Percentiles rank a stretch among this genome's conserved stretches.
These are phyloP conservation scores for Leccinum arenicola DNA, from an alignment of 768 basidiomycete genomes.

Conservation along the genomic window DNA sequence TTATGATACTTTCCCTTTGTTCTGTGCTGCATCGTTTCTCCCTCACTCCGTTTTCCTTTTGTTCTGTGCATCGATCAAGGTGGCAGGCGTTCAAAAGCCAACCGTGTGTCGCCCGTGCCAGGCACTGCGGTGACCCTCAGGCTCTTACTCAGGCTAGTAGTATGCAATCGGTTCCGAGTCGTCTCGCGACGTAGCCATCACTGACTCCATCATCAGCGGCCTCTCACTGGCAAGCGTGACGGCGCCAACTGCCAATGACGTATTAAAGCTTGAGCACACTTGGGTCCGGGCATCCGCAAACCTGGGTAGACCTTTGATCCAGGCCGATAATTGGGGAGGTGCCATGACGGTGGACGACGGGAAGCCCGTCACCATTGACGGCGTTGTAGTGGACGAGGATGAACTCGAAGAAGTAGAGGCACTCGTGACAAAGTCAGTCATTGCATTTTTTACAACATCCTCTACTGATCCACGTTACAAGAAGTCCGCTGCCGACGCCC, in stretches of 20 bases:
- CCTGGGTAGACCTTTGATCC: slow-evolving; percentile 43
- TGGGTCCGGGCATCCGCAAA: slow-evolving; percentile 53
- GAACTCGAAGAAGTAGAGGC: slow-evolving; percentile 38
- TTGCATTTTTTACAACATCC: slow-evolving; percentile 6
- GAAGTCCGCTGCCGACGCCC: slow-evolving; percentile 62
- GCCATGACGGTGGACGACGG: slow-evolving; percentile 32
- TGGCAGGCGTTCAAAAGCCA: no score
- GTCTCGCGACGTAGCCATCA: no score
- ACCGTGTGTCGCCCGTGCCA: no score
- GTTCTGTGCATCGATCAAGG: no score
- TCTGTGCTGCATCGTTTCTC: not conserved
- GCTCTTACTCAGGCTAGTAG: no score
- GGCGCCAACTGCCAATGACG: no score
- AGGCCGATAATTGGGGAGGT: slow-evolving; percentile 53
- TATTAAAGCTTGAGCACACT: slow-evolving; percentile 35
- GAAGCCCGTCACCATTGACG: slow-evolving; percentile 32
- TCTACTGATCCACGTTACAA: slow-evolving; percentile 31
- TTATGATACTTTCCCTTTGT: not conserved
- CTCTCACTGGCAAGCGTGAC: no score
- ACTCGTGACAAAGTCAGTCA: slow-evolving; percentile 44
- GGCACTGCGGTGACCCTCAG: no score
- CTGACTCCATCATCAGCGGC: no score
- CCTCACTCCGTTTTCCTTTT: no score
- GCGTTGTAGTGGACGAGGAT: slow-evolving; percentile 34
- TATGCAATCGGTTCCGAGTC: no score